A percentile compares a stretch with the other conserved stretches of the same genome.
Evolutionary conservation across 2,329 filamentous ascomycete species (phyloP).

Genomic region (Arthroderma sp.): DNA sequence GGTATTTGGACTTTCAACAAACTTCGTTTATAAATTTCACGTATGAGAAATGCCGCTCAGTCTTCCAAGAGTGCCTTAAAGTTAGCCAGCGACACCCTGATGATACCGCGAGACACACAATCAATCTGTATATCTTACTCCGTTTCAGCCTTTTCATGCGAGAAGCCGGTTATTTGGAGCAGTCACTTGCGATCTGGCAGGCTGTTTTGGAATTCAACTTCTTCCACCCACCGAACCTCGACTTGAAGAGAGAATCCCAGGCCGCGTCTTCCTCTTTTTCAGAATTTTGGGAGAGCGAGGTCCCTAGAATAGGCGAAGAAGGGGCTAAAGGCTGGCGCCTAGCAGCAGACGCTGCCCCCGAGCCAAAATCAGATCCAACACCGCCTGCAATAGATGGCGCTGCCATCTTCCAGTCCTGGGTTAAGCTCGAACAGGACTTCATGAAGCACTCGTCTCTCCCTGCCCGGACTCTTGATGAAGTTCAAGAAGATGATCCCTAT

Average conservation of each 20-base stretch:
- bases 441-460: slow-evolving; percentile 44
- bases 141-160: slow-evolving; percentile 60
- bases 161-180: slow-evolving; percentile 65
- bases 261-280: slow-evolving; percentile 37
- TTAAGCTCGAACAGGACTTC: slow-evolving; percentile 40
- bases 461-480: slow-evolving; percentile 61
- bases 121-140: slow-evolving; percentile 58
- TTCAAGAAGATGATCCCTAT: slow-evolving; percentile 67
- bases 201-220: slow-evolving; percentile 60
- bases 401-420: slow-evolving; percentile 33
- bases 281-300: slow-evolving; percentile 80
- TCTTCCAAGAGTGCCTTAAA: slow-evolving; percentile 46
- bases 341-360: slow-evolving; percentile 16
- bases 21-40: slow-evolving; percentile 53
- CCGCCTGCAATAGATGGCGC: slow-evolving; percentile 13
- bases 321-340: slow-evolving; percentile 55
- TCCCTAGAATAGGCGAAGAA: slow-evolving; percentile 61
- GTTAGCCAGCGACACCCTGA: slow-evolving; percentile 18
- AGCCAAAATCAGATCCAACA: slow-evolving; percentile 20
- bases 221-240: slow-evolving; percentile 37
- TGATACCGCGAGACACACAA: slow-evolving; percentile 14
- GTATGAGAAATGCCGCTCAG: slow-evolving; percentile 50
- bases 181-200: slow-evolving; percentile 72
- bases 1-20: slow-evolving; percentile 58
- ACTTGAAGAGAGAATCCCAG: slow-evolving; percentile 6